Evolutionary conservation across 176 grass and related monocot genomes (phyloP), one percentile per base, ranked within the genome.

Genomic region (Hsuehochloa calcarea): DNA sequence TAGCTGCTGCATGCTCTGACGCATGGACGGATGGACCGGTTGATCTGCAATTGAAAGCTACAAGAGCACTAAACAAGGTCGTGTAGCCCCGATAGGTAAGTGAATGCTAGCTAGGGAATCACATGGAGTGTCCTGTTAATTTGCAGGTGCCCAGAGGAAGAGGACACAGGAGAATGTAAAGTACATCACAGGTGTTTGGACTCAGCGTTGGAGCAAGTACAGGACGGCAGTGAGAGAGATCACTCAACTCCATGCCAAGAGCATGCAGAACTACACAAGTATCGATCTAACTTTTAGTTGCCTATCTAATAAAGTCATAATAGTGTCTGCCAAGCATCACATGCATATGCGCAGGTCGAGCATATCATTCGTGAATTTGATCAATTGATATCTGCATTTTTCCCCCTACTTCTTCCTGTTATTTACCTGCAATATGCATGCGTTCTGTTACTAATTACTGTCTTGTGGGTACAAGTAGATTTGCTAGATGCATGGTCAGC

Each of bases 161-260:
- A 87, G 38, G 62, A 87, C 72, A 75, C 72, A 75, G 3, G 40
- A 39, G 10, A 68, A 61, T 60, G 59, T 80, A 23, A 65, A 62
- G 40, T 71, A 60, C 31, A 10, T 54, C 61, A 66, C 10, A 55
- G 14, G 61, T 65, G 79, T 58, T 74, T 39, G 81, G 58, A 65
- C 29, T 75, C 16, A 34, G n/a, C 16, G 19, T 74, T 50, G 58
- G 43, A 84, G 26, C 29, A 75, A 62, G 27, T 34, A 51, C 44
- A 74, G 70, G 15, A 51, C 71, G 35, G 17, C 26, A 35, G 47
- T 29, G 47, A 54, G 47, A 74, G 29, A 31, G 12, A 23, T 8
- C 40, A 70, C 43, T 72, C 41, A n/a, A 22, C 25, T 38, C 34
- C 81, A 83, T 59, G 60, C 55, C 41, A 16, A 35, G 58, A 51